Percentiles rank a stretch among this genome's conserved stretches.
phyloP scores from a whole-genome alignment of 2,329 filamentous ascomycete species.

The Scytalidium lignicola region DNA sequence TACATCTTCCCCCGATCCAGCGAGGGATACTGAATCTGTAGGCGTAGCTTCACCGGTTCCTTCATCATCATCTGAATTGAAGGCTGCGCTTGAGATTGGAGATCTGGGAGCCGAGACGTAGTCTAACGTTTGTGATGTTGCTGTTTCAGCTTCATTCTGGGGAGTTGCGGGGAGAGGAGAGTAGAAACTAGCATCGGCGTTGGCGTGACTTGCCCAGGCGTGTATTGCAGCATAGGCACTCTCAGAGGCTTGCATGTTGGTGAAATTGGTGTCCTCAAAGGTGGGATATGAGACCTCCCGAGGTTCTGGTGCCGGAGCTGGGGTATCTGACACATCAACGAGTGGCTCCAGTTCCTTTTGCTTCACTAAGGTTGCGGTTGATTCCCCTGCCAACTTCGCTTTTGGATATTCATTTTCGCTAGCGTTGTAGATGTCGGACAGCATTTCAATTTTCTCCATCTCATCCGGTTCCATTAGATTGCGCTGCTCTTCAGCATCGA shows the following conservation, averaged over 20 bases:
- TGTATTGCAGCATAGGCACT: slow-evolving; percentile 57
- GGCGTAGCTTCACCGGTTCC: slow-evolving; percentile 52
- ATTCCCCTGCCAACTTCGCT: background rate
- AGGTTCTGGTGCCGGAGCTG: slow-evolving; percentile 20
- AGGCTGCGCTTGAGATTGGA: slow-evolving; percentile 19
- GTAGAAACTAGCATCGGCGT: slow-evolving; percentile 45
- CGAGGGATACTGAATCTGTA: slow-evolving; percentile 52
- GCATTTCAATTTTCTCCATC: slow-evolving; percentile 47
- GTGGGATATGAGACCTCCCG: slow-evolving; percentile 18
- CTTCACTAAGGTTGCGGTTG: slow-evolving; percentile 1
- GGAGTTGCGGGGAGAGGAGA: slow-evolving; percentile 51
- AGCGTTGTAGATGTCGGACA: slow-evolving; percentile 40
- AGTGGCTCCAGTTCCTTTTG: background rate
- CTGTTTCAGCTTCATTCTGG: slow-evolving; percentile 18
- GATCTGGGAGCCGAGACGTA: slow-evolving; percentile 11
- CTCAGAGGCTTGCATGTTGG: slow-evolving; percentile 44
- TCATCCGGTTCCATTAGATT: slow-evolving; percentile 37
- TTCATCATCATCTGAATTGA: slow-evolving; percentile 31
- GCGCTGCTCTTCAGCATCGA: slow-evolving; percentile 37
- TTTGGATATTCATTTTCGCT: background rate
- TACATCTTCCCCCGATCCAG: slow-evolving; percentile 45
- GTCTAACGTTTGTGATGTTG: background rate
- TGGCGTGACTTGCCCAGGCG: slow-evolving; percentile 51
- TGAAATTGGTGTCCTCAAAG: slow-evolving; percentile 34
- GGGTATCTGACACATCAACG: slow-evolving; percentile 13